A percentile compares a stretch with the other conserved stretches of the same genome.
Conservation (phyloP, 176 grass and related monocot species). For the Rhynchospora tenuis region DNA sequence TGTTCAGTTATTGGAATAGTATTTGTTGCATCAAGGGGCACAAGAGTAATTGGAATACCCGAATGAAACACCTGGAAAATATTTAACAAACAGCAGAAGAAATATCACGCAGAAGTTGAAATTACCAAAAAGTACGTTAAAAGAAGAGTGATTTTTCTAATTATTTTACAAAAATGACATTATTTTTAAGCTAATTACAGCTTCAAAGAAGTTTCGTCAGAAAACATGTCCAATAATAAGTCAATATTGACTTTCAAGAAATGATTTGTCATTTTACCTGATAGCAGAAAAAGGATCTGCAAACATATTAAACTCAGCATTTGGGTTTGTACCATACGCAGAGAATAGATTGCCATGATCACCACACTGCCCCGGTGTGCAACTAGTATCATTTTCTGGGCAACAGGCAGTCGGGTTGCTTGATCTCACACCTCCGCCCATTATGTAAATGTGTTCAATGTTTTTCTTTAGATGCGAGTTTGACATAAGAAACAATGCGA, state of each 20-base stretch:
- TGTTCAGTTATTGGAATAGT: conserved; percentile 69
- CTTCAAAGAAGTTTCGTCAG: not conserved
- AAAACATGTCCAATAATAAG: not conserved
- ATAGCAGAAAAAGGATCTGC: conserved; percentile 81
- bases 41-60: conserved; percentile 71
- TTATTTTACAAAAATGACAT: not conserved
- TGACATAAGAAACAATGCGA: conserved; percentile 73
- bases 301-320: conserved; percentile 91
- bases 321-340: conserved; percentile 56
- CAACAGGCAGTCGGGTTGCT: conserved; percentile 82
- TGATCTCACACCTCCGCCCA: conserved; percentile 77
- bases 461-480: conserved; percentile 58
- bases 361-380: conserved; percentile 51
- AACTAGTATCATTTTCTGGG: conserved; percentile 32
- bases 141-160: too few relatives aligned
- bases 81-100: conserved; percentile 30
- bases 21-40: conserved; percentile 92
- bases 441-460: conserved; percentile 86
- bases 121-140: not conserved
- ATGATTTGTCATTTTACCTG: conserved; percentile 34
- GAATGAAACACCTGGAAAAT: conserved; percentile 65
- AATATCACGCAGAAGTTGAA: conserved; percentile 30
- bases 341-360: conserved; percentile 79
- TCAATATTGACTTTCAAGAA: not conserved
- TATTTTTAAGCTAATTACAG: not conserved